phyloP scores from a whole-genome alignment of 352 stramenopile species.

The Phytophthora sojae region DNA sequence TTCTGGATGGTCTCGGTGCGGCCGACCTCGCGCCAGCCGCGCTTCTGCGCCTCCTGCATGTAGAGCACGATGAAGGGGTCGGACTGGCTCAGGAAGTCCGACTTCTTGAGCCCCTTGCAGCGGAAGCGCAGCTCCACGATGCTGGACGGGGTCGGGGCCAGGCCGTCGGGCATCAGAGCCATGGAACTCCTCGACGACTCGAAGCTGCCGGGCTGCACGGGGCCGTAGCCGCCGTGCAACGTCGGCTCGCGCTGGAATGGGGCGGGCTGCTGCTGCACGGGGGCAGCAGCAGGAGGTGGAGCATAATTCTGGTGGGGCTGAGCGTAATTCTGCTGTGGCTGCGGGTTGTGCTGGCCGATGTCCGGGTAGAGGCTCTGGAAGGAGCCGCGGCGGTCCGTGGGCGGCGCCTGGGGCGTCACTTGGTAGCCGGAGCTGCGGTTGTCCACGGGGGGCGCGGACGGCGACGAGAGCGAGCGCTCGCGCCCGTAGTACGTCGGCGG shows the following conservation, averaged over 20 bases:
- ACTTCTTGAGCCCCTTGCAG: conserved; percentile 76
- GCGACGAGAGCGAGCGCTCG: conserved; percentile 41
- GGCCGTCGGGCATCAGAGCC: conserved; percentile 27
- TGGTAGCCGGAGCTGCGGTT: conserved; percentile 29
- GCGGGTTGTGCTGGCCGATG: conserved; percentile 21
- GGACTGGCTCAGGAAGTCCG: conserved; percentile 74
- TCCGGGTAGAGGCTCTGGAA: conserved; percentile 38
- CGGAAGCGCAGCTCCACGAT: conserved; percentile 74
- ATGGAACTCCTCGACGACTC: conserved; percentile 30
- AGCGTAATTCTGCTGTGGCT: conserved; percentile 13
- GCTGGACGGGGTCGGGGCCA: conserved; percentile 54
- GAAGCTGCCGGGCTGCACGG: conserved; percentile 40
- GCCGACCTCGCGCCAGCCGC: conserved; percentile 72
- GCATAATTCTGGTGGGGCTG: conserved; percentile 13
- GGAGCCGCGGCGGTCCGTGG: conserved; percentile 33
- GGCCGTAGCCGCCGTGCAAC: conserved; percentile 55
- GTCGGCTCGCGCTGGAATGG: conserved; percentile 26
- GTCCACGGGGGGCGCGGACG: conserved; percentile 48
- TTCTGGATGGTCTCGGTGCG: conserved; percentile 84
- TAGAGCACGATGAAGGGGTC: conserved; percentile 83
- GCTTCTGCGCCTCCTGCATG: conserved; percentile 55
- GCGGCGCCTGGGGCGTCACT: conserved; percentile 24
- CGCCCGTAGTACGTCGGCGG: conserved; percentile 21
- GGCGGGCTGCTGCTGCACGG: conserved; percentile 24
- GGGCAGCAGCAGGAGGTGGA: neutral